Evolutionary conservation across 768 basidiomycete genomes (phyloP), one percentile per base, ranked within the genome.

Genomic region (Boletus patriciae): DNA sequence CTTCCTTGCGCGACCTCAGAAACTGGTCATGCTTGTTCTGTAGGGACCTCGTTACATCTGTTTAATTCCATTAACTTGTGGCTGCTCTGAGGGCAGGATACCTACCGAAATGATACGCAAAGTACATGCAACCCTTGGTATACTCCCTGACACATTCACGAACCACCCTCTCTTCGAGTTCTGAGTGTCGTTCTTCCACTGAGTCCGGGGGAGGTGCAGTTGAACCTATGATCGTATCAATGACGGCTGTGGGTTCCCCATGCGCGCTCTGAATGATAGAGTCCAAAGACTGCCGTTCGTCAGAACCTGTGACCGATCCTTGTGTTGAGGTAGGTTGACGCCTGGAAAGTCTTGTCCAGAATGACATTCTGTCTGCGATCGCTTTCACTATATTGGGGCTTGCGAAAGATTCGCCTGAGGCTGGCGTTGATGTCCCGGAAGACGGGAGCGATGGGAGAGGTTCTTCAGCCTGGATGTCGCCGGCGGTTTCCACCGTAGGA

Each of bases 61-160:
- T 45, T 16, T 37, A 12, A 41, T 40, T 43, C 55, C 27, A 42
- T 51, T 34, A 59, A 29, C 36, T 45, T n/a, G 2, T 21, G 36
- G 18, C 36, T 29, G 45, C 8, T 37, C 18, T 9, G 23, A 38
- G 13, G 40, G 29, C 15, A 55, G 13, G 37, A 54, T 33, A 65
- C 77, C 55, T 70, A 89, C 94, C 94, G 62, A 93, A 94, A 56
- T 81, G 85, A 70, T 92, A 89, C 1, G 92, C 80, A 68, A 92
- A 96, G 71, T 89, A 94, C 91, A 97, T 96, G 45, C 85, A 88
- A 12, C 92, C 93, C 63, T 87, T 90, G 15, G 82, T 78, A 65
- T 85, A 92, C 63, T 92, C 87, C 51, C 83, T 79, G 31, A 92
- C 78, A 52, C 85, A 86, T 70, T 95, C 91, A 23, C 85, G 77